A percentile compares a stretch with the other conserved stretches of the same genome.
These are phyloP conservation scores for Paraurostyla sp. DNA, from an alignment of 73 alveolate genomes.

Conservation along the genomic window DNA sequence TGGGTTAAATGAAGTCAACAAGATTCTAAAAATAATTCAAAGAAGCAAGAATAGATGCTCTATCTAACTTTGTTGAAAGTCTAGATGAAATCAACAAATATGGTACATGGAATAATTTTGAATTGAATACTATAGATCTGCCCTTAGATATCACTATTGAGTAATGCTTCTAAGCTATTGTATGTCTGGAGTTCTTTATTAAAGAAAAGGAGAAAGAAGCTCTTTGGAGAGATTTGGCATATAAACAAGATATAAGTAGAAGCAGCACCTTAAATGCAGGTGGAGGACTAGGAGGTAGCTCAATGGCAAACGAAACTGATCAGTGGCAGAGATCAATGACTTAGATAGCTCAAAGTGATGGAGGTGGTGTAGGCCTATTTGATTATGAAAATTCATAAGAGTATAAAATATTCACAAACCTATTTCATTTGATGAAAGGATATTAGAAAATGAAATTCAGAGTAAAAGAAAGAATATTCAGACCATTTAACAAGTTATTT, in stretches of 20 bases:
- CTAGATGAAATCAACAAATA: background rate
- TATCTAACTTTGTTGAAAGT: background rate
- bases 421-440: conserved; percentile 42
- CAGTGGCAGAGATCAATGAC: too few species aligned
- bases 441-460: background rate
- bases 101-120: conserved; percentile 39
- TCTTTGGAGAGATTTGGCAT: conserved; percentile 7
- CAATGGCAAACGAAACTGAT: too few species aligned
- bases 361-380: too few species aligned
- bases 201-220: conserved; percentile 16
- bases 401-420: conserved; percentile 12
- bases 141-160: background rate
- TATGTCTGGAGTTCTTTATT: background rate
- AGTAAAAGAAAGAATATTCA: background rate
- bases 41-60: conserved; percentile 16
- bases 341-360: too few species aligned
- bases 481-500: background rate
- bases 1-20: conserved; percentile 26
- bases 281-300: too few species aligned
- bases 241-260: background rate
- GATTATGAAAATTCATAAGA: conserved; percentile 19
- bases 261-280: too few species aligned
- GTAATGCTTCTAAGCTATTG: background rate
- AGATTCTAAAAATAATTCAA: conserved; percentile 4
- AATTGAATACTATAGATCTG: background rate